Evolutionary conservation across 495 filamentous ascomycete species (phyloP).

Genomic region (Talaromyces liani): DNA sequence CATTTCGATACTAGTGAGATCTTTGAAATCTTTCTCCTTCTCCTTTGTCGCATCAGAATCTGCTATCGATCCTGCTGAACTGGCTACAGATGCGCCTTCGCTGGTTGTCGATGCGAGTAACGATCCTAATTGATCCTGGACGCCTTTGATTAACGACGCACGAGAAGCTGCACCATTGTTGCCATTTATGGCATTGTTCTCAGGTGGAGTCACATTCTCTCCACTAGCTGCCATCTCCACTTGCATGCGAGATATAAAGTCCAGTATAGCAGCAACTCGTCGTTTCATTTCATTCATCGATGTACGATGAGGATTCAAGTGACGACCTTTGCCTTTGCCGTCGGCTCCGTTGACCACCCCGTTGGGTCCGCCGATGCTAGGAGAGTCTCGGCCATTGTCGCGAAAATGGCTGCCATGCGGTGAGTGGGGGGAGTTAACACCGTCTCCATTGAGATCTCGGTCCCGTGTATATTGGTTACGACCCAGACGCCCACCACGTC

Average conservation of each 20-base stretch:
- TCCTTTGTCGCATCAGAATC: slow-evolving; percentile 22
- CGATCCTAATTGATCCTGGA: slow-evolving; percentile 30
- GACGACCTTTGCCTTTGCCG: slow-evolving; percentile 48
- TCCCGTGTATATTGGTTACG: slow-evolving; percentile 85
- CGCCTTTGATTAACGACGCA: slow-evolving; percentile 21
- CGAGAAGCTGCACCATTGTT: slow-evolving; percentile 21
- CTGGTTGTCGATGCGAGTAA: slow-evolving; percentile 16
- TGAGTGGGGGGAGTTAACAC: slow-evolving; percentile 36
- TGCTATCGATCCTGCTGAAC: slow-evolving; percentile 20
- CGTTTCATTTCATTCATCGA: slow-evolving; percentile 90
- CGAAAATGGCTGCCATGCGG: slow-evolving; percentile 61
- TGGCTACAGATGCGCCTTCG: slow-evolving; percentile 15
- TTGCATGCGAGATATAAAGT: slow-evolving; percentile 86
- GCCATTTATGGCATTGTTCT: slow-evolving; percentile 24
- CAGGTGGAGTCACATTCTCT: slow-evolving; percentile 30
- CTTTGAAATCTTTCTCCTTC: slow-evolving; percentile 52
- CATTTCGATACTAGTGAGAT: slow-evolving; percentile 67
- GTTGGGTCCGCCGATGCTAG: slow-evolving; percentile 25
- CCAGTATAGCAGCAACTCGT: slow-evolving; percentile 72
- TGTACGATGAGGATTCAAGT: slow-evolving; percentile 50
- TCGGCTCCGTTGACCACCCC: slow-evolving; percentile 36
- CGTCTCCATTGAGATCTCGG: slow-evolving; percentile 51
- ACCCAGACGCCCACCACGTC: slow-evolving; percentile 60
- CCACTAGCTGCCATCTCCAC: slow-evolving; percentile 67
- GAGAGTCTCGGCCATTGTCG: slow-evolving; percentile 43